These are phyloP conservation scores for Suhomyces bolitotheri DNA, from an alignment of 1,139 yeast species.

Conservation along the genomic window DNA sequence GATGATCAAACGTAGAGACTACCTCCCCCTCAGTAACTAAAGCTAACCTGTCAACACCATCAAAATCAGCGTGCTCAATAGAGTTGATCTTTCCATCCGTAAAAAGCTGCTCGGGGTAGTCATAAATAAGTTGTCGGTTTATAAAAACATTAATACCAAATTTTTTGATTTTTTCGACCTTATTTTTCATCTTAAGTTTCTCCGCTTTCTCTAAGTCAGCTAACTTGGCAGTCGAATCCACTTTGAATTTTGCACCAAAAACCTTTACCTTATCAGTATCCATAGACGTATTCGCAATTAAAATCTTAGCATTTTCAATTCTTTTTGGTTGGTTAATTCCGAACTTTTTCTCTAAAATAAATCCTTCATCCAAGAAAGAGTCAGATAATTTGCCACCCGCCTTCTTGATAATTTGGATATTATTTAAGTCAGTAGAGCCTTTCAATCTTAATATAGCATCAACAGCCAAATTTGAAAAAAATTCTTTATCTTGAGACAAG, in stretches of 20 bases:
- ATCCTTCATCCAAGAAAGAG: constrained; percentile 94
- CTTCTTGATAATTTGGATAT: constrained; percentile 90
- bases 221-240: constrained; percentile 89
- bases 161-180: constrained; percentile 83
- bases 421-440: constrained; percentile 92
- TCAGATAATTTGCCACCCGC: constrained; percentile 91
- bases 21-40: constrained; percentile 98
- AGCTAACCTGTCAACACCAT: constrained; percentile 95
- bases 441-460: constrained; percentile 90
- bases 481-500: constrained; percentile 89
- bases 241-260: constrained; percentile 97
- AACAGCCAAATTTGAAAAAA: constrained; percentile 87
- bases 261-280: constrained; percentile 97
- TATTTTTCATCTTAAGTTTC: constrained; percentile 85
- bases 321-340: constrained; percentile 93
- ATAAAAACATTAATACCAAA: constrained; percentile 86
- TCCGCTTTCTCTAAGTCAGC: constrained; percentile 97
- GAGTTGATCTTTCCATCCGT: constrained; percentile 86
- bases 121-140: constrained; percentile 94
- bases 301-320: constrained; percentile 78
- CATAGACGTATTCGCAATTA: constrained; percentile 94
- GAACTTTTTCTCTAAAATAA: constrained; percentile 84
- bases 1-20: constrained; percentile 92
- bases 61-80: constrained; percentile 98
- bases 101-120: constrained; percentile 95